phyloP scores from a whole-genome alignment of 1,284 basidiomycete species.

The Malassezia furfur region DNA sequence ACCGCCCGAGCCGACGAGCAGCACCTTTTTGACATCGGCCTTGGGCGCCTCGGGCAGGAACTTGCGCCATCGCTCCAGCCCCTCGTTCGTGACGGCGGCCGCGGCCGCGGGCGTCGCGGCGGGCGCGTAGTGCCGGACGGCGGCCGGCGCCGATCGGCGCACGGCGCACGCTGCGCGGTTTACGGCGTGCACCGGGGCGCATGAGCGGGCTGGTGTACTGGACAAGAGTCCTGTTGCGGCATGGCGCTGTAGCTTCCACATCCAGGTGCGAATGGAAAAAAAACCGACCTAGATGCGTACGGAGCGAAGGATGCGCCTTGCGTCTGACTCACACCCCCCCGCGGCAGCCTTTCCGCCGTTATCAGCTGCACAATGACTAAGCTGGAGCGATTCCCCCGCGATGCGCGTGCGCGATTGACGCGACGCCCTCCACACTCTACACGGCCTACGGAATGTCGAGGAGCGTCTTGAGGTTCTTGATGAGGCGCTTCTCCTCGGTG shows the following conservation, averaged over 20 bases:
- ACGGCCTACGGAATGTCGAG: conserved; percentile 50
- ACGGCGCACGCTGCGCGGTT: too few relatives aligned
- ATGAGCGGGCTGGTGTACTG: too few relatives aligned
- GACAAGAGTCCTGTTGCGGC: too few relatives aligned
- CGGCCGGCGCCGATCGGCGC: background rate
- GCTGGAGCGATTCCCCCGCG: background rate
- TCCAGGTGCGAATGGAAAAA: background rate
- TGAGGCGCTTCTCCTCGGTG: conserved; percentile 85
- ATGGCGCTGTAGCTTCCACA: background rate
- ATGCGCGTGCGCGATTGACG: background rate
- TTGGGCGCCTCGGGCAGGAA: conserved; percentile 20
- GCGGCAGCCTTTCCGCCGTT: background rate
- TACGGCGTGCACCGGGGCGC: too few relatives aligned
- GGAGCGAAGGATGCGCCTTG: too few relatives aligned
- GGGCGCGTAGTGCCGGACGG: background rate
- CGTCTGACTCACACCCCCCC: background rate
- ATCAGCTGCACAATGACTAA: conserved; percentile 8
- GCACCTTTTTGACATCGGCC: conserved; percentile 81
- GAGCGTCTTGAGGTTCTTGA: conserved; percentile 81
- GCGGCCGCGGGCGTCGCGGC: background rate
- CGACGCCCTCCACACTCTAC: background rate
- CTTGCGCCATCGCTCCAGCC: conserved; percentile 16
- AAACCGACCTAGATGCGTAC: too few relatives aligned
- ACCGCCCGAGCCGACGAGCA: conserved; percentile 92
- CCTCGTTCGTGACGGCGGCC: background rate